These are phyloP conservation scores for Lenwebbia sp. DNA, from an alignment of 345 rosid genomes.

Conservation along the genomic window DNA sequence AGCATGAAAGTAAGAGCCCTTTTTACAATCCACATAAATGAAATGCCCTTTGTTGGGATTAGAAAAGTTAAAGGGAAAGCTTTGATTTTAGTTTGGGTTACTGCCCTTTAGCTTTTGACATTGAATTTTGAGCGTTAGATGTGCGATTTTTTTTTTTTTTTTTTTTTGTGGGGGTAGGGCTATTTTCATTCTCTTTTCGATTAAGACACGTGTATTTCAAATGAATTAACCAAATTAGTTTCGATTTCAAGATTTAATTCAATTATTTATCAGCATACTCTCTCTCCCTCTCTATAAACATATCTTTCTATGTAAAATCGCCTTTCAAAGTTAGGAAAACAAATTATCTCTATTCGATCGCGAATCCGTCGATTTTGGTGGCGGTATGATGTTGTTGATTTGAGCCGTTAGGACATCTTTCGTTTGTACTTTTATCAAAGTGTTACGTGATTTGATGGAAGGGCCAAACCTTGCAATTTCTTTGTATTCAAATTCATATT, in stretches of 20 bases:
- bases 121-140: background rate
- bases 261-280: background rate
- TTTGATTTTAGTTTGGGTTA: background rate
- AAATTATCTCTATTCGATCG: background rate
- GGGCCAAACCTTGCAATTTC: background rate
- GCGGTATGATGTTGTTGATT: background rate
- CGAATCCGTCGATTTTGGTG: background rate
- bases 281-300: no score
- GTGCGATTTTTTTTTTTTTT: background rate
- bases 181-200: no score
- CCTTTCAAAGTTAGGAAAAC: background rate
- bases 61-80: background rate
- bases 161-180: no score
- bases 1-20: background rate
- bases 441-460: background rate
- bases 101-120: background rate
- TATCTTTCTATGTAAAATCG: background rate
- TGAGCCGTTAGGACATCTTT: background rate
- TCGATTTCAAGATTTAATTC: background rate
- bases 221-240: background rate
- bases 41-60: background rate
- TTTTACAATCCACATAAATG: background rate
- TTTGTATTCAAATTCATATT: no score
- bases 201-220: background rate
- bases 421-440: background rate